These are phyloP conservation scores for Lodderomyces elongisporus DNA, from an alignment of 1,139 yeast genomes.

Conservation along the genomic window DNA sequence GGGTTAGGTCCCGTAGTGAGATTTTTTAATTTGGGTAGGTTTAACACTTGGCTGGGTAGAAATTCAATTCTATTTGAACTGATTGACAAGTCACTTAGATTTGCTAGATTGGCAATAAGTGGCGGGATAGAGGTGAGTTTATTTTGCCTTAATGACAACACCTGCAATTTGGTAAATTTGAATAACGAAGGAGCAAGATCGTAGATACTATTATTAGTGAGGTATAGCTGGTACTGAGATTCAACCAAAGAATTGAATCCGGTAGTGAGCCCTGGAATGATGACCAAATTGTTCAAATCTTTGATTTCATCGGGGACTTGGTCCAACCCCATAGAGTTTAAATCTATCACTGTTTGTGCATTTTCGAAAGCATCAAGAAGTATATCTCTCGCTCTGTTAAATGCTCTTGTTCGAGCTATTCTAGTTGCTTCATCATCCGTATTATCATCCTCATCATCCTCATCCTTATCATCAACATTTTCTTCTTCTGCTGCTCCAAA, in stretches of 20 bases:
- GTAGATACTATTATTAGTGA: conserved; percentile 33
- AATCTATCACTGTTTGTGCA: conserved; percentile 27
- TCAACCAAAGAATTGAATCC: conserved; percentile 28
- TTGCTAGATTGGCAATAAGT: conserved; percentile 25
- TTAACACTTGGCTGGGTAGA: conserved; percentile 34
- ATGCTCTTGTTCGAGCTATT: conserved; percentile 12
- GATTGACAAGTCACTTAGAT: conserved; percentile 35
- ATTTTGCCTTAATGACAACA: conserved; percentile 38
- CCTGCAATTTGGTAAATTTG: conserved; percentile 39
- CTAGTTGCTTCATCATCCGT: conserved; percentile 8
- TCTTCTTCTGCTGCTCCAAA: neutral
- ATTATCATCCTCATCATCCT: conserved; percentile 8
- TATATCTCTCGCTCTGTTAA: conserved; percentile 26
- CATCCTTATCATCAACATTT: neutral
- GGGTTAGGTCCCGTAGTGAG: conserved; percentile 47
- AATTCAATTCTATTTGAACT: conserved; percentile 34
- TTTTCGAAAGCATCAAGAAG: conserved; percentile 41
- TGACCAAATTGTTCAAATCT: conserved; percentile 40
- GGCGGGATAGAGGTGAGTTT: conserved; percentile 33
- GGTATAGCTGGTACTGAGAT: conserved; percentile 34
- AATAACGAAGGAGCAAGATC: conserved; percentile 35
- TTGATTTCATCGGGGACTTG: conserved; percentile 43
- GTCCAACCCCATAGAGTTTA: conserved; percentile 33
- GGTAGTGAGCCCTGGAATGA: conserved; percentile 16
- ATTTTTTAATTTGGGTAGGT: conserved; percentile 24